Base-by-base conservation (phyloP, 2,329 filamentous ascomycete genomes). In the Hypomyces rosellus region DNA sequence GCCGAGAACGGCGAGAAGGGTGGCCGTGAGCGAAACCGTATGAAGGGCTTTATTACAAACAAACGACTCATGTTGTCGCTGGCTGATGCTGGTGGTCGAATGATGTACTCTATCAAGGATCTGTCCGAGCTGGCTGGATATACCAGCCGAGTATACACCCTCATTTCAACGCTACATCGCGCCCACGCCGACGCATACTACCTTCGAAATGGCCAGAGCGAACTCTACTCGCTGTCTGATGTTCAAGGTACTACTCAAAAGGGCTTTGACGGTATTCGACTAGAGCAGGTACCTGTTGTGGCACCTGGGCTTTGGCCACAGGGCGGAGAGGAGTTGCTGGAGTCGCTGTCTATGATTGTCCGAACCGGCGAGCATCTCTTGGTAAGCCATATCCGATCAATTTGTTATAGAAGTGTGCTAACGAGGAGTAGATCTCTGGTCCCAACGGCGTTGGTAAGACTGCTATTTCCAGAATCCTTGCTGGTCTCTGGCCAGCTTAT, bases 21-120 rank as follows among this genome's bases (percentile, higher is more conserved):
- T 25, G 78, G 80, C 25, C 80, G 86, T 25, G 89, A 95, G 67
- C 82, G 88, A 43, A 84, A 85, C 50, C 88, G 95, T 38, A 99
- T 97, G 89, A 93, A 95, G 72, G 89, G 95, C 34, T 99, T 99
- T 70, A 96, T 99, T 69, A 99, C 93, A 12, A 99, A 99, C 73
- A 97, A 99, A 69, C 84, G 93, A 4, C 84, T 99, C 37, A 97
- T 99, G 93, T 80, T 99, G 33, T 97, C 92, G 14, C 80, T 99
- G 36, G 93, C 93, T 9, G 93, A 99, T 69, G 93, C 93, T 2
- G 93, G 93, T 52, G 92, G 92, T 22, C 82, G 93, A 43, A 96
- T 99, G 89, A 99, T 99, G 93, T 99, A 99, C 74, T 93, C 88
- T 55, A 95, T 99, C 75, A 99, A 99, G 70, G 95, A 99, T 63